Base-by-base conservation (phyloP, 441 rosid genomes). In the Manihot esculenta region DNA sequence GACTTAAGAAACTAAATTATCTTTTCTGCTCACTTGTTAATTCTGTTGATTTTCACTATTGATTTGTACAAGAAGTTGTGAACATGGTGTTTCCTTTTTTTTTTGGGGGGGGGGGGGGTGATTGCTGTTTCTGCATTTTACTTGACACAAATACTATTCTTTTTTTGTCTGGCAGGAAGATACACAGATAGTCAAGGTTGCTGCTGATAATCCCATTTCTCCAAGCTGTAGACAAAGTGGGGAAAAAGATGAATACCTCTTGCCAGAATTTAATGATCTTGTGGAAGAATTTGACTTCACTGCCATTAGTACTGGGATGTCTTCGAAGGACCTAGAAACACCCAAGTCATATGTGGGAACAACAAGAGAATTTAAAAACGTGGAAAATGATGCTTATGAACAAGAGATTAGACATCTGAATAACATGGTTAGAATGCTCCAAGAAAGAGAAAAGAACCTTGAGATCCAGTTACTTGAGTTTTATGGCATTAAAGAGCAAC, bases 401-500 rank as follows among this genome's bases (percentile, higher is more conserved):
- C 79, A 86, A 62, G 97, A 94, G 82, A 85, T 92, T 57, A 80
- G 70, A 63, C 74, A 83, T 66, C 82, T 94, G 57, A 86, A 75
- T 58, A 80, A 72, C 84, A 81, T 80, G 38, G 90, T 92, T 41
- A 72, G 81, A 66, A 72, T 74, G 51, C 90, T 94, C 12, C 83
- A 61, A 71, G 97, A 90, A 70, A 83, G 86, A 78, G 97, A 92
- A 78, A 86, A 85, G 73, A 82, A 80, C 67, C 92, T 92, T 0
- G 97, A 94, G 84, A 83, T 73, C 21, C 90, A 87, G 78, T 62
- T 94, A 72, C 83, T 90, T 2, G 97, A 94, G 78, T 94, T 84
- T 63, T 92, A 94, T 65, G 96, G 96, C 35, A 89, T 88, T n/a
- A 92, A 90, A 77, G 97, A 92, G 76, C 94, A 89, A 75, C 91